Conservation (phyloP, 2,329 filamentous ascomycete species). For the Fusarium xylarioides region DNA sequence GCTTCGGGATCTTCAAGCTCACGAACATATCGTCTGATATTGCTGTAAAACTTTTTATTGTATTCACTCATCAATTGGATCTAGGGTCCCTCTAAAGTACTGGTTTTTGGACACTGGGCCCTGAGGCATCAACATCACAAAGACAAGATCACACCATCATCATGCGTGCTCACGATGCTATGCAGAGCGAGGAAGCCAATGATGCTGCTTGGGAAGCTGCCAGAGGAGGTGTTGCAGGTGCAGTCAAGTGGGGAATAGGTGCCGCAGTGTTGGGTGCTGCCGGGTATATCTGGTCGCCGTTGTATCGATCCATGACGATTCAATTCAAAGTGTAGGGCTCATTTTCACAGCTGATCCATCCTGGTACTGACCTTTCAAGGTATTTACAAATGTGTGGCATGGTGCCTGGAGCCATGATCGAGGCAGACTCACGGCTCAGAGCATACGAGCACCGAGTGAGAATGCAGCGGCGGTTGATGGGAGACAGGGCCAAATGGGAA, state of each 20-base stretch:
- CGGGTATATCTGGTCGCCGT: constrained; percentile 71
- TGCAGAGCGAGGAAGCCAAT: constrained; percentile 72
- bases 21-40: constrained; percentile 25
- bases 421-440: constrained; percentile 75
- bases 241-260: constrained; percentile 76
- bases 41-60: neutral
- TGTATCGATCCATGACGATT: constrained; percentile 77
- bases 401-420: constrained; percentile 80
- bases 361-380: constrained; percentile 52
- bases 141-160: constrained; percentile 8
- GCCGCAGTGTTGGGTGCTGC: constrained; percentile 68
- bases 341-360: neutral
- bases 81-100: neutral
- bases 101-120: neutral
- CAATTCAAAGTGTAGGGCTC: constrained; percentile 78
- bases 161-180: constrained; percentile 54
- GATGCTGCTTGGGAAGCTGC: constrained; percentile 77
- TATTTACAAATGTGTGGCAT: constrained; percentile 88
- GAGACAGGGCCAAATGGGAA: constrained; percentile 75
- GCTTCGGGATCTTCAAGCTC: constrained; percentile 16
- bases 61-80: neutral
- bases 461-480: constrained; percentile 68
- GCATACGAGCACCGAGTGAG: constrained; percentile 73
- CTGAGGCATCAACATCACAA: neutral
- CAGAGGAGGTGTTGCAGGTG: constrained; percentile 72